Base-by-base conservation (phyloP, 345 rosid genomes). In the Microcos paniculata region DNA sequence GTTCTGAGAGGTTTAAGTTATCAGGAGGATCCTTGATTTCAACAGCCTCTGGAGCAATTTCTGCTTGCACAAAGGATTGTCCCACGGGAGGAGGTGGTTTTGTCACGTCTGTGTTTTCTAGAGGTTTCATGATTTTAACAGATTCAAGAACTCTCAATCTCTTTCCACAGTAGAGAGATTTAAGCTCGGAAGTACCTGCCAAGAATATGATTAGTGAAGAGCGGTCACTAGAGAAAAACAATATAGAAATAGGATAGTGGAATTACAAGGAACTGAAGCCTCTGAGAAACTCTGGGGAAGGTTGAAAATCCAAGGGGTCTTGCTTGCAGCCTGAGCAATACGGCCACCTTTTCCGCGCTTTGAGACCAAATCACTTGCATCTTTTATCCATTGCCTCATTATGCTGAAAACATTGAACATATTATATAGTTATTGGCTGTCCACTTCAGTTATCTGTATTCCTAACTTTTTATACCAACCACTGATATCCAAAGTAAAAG, bases 251-350 rank as follows among this genome's bases (percentile, higher is more conserved):
- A 12, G 62, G 43, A 72, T 19, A 56, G 65, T 62, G 23, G 26
- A 80, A 90, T 82, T 79, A 95, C 99, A 85, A 28, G 92, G 87
- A 80, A 95, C 70, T 78, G 87, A 74, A 74, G 97, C 88, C 71
- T 84, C 86, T 61, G 35, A 76, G 80, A 88, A 86, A 80, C 71
- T 70, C 77, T 24, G 74, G 30, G 79, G 76, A 51, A 68, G 87
- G 77, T 79, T 62, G 56, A 88, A 77, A 63, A 83, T 51, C 59
- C 74, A 82, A 77, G 38, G 58, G 48, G 82, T 82, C 81, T 72
- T 89, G 88, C 87, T 84, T 45, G 81, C 85, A 81, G 77, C 64
- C 68, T 62, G 78, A 77, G 83, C 82, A 72, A 80, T 85, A 48
- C 9, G 51, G 68, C 85, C 82, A 72, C 65, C 77, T 70, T 88